These are phyloP conservation scores for Fremontodendron californicum DNA, from an alignment of 345 rosid species.

Conservation along the genomic window DNA sequence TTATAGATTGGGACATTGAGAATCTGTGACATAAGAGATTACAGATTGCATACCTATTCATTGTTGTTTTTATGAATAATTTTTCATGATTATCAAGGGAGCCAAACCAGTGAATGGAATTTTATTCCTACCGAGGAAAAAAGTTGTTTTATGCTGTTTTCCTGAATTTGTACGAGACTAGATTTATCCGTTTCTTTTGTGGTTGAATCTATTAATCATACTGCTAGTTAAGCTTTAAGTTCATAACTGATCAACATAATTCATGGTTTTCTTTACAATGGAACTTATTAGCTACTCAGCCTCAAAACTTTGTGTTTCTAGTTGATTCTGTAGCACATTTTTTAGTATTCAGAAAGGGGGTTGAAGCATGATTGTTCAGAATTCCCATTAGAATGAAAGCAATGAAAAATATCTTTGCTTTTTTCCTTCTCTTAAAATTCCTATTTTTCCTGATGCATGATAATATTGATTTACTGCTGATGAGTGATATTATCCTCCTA, in stretches of 20 bases:
- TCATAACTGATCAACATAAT: neutral
- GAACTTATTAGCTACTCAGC: neutral
- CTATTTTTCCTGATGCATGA: neutral
- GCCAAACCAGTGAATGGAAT: neutral
- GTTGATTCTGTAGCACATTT: neutral
- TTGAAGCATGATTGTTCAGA: neutral
- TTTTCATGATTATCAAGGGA: neutral
- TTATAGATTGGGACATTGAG: neutral
- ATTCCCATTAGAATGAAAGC: neutral
- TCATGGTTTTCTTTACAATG: neutral
- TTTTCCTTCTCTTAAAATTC: neutral
- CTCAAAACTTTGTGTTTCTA: neutral
- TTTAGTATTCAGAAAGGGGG: neutral
- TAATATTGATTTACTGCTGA: neutral
- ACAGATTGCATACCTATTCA: neutral
- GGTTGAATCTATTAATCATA: neutral
- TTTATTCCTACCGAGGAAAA: neutral
- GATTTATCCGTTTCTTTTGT: neutral
- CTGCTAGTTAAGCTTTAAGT: no score
- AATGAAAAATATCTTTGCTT: neutral
- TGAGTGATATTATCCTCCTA: constrained; percentile 2
- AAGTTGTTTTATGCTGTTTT: neutral
- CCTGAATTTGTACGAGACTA: neutral
- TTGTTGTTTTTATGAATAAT: neutral
- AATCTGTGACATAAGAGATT: neutral